A percentile compares a stretch with the other conserved stretches of the same genome.
Evolutionary conservation across 2,329 filamentous ascomycete genomes (phyloP).

Genomic region (Hypomyces perniciosus): DNA sequence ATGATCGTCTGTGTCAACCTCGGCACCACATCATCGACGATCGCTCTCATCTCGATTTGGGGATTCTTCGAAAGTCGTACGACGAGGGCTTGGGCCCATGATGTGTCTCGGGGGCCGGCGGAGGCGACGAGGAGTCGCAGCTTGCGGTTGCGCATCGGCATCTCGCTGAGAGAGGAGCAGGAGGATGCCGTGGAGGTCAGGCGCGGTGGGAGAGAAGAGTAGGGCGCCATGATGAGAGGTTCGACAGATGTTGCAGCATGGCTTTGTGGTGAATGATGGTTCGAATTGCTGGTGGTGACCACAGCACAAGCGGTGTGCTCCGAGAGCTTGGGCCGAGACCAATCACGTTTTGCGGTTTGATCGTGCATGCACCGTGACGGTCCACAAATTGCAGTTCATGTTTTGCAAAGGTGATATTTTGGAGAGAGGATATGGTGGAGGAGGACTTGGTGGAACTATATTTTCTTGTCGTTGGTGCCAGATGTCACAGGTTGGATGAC

Average conservation of each 20-base stretch:
- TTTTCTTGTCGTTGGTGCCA: neutral
- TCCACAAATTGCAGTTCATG: neutral
- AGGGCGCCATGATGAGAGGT: constrained; percentile 27
- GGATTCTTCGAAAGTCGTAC: constrained; percentile 60
- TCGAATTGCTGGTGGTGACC: neutral
- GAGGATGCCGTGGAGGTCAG: constrained; percentile 27
- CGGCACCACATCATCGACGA: constrained; percentile 60
- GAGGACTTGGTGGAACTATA: neutral
- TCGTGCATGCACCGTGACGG: neutral
- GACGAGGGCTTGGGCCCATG: constrained; percentile 60
- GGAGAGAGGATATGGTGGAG: neutral
- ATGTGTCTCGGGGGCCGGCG: constrained; percentile 58
- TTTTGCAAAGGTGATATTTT: no score
- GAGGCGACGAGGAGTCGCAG: constrained; percentile 59
- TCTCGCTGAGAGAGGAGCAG: constrained; percentile 33
- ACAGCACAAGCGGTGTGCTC: neutral
- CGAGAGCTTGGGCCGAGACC: neutral
- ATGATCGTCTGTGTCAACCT: constrained; percentile 58
- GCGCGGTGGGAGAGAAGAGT: constrained; percentile 26
- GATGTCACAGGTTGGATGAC: neutral
- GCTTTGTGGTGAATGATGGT: neutral
- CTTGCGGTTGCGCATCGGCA: constrained; percentile 35
- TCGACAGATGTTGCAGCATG: neutral
- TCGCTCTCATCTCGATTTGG: constrained; percentile 55
- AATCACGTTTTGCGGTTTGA: neutral